Evolutionary conservation across 345 rosid genomes (phyloP), one percentile per base, ranked within the genome.

Genomic region (Anastatica hierochuntica): DNA sequence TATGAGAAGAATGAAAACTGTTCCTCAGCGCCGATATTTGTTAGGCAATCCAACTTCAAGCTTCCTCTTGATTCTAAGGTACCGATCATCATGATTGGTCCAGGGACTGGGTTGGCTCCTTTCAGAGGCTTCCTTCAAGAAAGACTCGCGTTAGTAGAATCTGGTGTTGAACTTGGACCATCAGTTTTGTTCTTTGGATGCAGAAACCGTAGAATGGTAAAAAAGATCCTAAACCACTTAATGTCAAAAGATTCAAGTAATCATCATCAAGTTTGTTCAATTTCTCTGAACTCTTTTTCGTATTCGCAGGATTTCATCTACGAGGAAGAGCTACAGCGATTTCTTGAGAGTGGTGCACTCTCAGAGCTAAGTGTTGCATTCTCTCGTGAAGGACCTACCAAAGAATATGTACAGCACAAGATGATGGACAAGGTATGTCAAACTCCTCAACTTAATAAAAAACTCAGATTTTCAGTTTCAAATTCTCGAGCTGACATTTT

Each of bases 111-210:
- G 19, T 74, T 85, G 66, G 97, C 99, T 75, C 99, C 97, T 43
- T 94, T 94, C 71, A 79, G 99, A 72, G 99, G 97, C 36, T 94
- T 94, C 73, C 83, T 88, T 62, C 99, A 88, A 85, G 99, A 85
- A 77, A 80, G 97, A 49, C 74, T 77, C 31, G 85, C 85, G 12
- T 55, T 77, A 43, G 79, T 82, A 63, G 89, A 83, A 67, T 73
- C 76, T 53, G 96, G 95, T n/a, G 70, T 76, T 14, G 92, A 85
- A 57, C 72, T 94, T 29, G 99, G 99, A 38, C 76, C 82, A 15
- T 76, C 97, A 26, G 10, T 82, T 62, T 76, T 85, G 39, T 88
- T 94, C 76, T 88, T 88, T 39, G 99, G 97, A 49, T 94, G 97
- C 84, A 86, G 97, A 71, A 94, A 88, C 58, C 86, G 69, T n/a